These are phyloP conservation scores for Syzygium syzygioides DNA, from an alignment of 441 rosid species.

Conservation along the genomic window DNA sequence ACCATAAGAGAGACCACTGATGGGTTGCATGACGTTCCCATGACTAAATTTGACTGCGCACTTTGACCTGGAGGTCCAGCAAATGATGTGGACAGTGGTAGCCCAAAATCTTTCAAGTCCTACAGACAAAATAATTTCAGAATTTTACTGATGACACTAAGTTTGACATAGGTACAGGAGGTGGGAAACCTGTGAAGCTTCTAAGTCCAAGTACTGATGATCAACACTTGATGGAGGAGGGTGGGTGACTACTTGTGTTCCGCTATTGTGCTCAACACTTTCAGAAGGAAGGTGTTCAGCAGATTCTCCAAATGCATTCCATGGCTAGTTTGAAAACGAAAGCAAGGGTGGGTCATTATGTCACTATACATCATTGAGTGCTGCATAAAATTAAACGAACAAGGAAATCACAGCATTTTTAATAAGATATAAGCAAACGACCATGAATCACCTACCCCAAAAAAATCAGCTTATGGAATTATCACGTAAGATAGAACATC, in stretches of 20 bases:
- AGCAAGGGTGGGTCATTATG: not conserved
- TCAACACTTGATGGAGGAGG: slow-evolving; percentile 25
- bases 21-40: slow-evolving; percentile 30
- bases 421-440: not conserved
- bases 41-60: slow-evolving; percentile 20
- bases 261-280: slow-evolving; percentile 22
- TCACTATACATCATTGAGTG: not conserved
- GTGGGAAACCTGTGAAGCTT: slow-evolving; percentile 37
- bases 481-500: slow-evolving; percentile 9
- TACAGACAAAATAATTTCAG: slow-evolving; percentile 21
- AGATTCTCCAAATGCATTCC: slow-evolving; percentile 67
- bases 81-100: slow-evolving; percentile 19
- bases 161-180: slow-evolving; percentile 6
- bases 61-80: slow-evolving; percentile 22
- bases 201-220: slow-evolving; percentile 29
- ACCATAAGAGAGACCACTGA: slow-evolving; percentile 31
- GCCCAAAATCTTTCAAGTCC: slow-evolving; percentile 28
- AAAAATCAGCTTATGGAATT: not conserved
- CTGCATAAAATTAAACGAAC: not conserved
- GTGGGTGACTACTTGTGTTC: slow-evolving; percentile 22
- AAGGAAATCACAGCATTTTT: not conserved
- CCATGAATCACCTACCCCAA: not conserved
- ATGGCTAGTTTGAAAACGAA: slow-evolving; percentile 32
- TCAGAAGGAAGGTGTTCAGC: slow-evolving; percentile 26
- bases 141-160: slow-evolving; percentile 11